phyloP scores from a whole-genome alignment of 1,284 basidiomycete genomes.

The Sporisorium iseilematis-ciliati region DNA sequence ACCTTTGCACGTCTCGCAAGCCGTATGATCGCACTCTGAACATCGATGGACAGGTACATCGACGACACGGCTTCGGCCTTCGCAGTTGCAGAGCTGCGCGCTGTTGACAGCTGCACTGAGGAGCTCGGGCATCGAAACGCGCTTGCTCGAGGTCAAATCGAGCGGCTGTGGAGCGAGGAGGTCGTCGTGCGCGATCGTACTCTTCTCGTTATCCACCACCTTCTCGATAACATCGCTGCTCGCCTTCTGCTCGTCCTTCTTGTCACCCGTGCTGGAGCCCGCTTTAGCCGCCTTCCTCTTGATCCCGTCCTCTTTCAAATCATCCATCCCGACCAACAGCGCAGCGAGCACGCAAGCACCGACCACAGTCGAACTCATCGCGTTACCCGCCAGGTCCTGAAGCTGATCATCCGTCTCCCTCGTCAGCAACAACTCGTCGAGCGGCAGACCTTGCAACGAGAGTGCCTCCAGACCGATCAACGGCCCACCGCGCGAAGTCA shows the following conservation, averaged over 20 bases:
- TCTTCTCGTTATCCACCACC: constrained; percentile 70
- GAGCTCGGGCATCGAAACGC: constrained; percentile 71
- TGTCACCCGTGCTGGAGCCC: constrained; percentile 74
- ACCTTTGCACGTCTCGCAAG: constrained; percentile 87
- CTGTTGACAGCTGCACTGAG: constrained; percentile 79
- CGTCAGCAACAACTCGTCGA: constrained; percentile 89
- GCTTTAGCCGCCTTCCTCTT: constrained; percentile 22
- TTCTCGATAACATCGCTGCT: constrained; percentile 71
- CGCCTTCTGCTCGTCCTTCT: constrained; percentile 74
- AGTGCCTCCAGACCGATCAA: constrained; percentile 93
- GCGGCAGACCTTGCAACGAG: constrained; percentile 90
- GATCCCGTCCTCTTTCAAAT: constrained; percentile 37
- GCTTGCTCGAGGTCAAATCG: constrained; percentile 41
- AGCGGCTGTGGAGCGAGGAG: constrained; percentile 32
- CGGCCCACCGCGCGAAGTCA: constrained; percentile 95
- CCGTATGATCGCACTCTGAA: constrained; percentile 80
- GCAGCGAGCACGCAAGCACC: constrained; percentile 89
- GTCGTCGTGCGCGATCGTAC: constrained; percentile 73
- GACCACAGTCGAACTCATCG: constrained; percentile 94
- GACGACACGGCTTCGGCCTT: constrained; percentile 83
- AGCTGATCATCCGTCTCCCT: constrained; percentile 93
- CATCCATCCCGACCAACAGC: constrained; percentile 71
- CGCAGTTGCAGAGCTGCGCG: constrained; percentile 85
- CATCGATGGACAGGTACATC: constrained; percentile 77
- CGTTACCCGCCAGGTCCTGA: constrained; percentile 93